These are phyloP conservation scores for Hypholoma sublateritium DNA, from an alignment of 768 basidiomycete genomes.

Conservation along the genomic window DNA sequence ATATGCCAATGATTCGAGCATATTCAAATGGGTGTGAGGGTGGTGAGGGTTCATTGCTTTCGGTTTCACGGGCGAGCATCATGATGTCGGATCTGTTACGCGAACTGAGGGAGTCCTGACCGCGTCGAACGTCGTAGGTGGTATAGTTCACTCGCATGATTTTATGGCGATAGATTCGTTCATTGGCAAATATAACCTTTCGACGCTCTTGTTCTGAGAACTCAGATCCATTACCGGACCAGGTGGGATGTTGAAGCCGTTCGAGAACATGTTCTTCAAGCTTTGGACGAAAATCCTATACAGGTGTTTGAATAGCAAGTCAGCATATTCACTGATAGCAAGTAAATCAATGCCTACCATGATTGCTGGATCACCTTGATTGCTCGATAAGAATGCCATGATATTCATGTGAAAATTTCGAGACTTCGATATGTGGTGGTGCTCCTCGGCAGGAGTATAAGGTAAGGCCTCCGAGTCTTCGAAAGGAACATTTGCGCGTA, in stretches of 20 bases:
- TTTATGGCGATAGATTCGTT: constrained; percentile 26
- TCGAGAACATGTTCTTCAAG: constrained; percentile 21
- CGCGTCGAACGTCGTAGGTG: constrained; percentile 14
- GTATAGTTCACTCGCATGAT: constrained; percentile 39
- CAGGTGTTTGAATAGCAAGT: background rate
- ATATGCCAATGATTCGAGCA: constrained; percentile 22
- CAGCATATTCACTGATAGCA: background rate
- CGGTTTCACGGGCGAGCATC: background rate
- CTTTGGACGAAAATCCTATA: constrained; percentile 17
- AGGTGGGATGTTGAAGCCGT: constrained; percentile 26
- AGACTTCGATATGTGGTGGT: constrained; percentile 12
- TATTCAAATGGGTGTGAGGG: constrained; percentile 21
- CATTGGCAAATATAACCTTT: background rate
- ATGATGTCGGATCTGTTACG: background rate
- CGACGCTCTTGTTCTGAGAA: background rate
- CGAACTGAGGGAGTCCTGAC: background rate
- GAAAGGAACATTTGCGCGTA: background rate
- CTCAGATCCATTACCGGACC: constrained; percentile 25
- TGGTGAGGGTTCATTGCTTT: background rate
- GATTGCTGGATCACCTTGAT: background rate
- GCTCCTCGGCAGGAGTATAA: constrained; percentile 15
- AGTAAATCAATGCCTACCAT: background rate
- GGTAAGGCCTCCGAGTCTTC: constrained; percentile 11
- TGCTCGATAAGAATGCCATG: background rate
- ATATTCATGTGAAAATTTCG: background rate